Conservation (phyloP, 345 rosid species). For the Trapa bicornis region DNA sequence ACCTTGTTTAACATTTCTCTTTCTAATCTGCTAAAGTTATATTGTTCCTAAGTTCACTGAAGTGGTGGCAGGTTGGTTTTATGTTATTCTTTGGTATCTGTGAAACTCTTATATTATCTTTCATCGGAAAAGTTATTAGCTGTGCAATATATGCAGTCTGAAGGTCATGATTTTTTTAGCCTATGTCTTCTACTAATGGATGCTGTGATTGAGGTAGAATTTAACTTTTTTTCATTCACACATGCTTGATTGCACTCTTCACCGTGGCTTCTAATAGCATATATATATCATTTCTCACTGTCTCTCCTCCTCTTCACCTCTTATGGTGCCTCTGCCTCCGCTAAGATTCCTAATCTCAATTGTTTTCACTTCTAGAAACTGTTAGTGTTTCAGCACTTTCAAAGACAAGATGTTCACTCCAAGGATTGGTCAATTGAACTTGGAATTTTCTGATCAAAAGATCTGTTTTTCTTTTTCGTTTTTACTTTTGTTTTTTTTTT, state of each 20-base stretch:
- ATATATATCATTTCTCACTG: too few relatives aligned
- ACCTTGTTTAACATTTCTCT: neutral
- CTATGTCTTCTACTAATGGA: neutral
- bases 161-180: neutral
- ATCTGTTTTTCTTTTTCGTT: neutral
- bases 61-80: neutral
- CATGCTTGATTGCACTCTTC: neutral
- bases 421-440: neutral
- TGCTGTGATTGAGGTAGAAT: neutral
- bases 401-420: neutral
- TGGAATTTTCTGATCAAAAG: neutral
- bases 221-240: too few relatives aligned
- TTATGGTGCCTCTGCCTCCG: neutral
- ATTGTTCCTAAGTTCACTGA: neutral
- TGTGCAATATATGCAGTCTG: neutral
- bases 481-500: neutral
- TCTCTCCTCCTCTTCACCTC: neutral
- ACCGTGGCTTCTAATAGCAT: neutral
- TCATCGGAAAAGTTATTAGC: neutral
- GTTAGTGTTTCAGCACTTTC: neutral
- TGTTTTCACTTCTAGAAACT: neutral
- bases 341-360: neutral
- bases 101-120: neutral
- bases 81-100: neutral
- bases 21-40: neutral